phyloP scores from a whole-genome alignment of 2,329 filamentous ascomycete species.

The Exophiala bonariae region DNA sequence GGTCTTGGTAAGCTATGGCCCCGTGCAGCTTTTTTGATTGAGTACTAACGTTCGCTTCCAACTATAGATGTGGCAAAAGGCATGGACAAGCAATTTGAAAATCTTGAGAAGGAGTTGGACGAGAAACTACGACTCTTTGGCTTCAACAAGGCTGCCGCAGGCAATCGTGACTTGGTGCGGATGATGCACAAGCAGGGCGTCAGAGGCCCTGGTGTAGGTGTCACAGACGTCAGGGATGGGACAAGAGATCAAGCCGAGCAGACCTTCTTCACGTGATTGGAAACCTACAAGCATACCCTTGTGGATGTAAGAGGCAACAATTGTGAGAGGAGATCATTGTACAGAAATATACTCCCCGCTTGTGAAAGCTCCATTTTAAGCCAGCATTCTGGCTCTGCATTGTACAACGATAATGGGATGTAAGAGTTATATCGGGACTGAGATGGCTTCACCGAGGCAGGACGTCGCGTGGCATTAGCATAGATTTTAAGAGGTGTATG shows the following conservation, averaged over 20 bases:
- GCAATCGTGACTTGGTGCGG: constrained; percentile 33
- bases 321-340: too few species aligned
- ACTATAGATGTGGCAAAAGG: constrained; percentile 39
- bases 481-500: too few species aligned
- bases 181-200: constrained; percentile 40
- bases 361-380: too few species aligned
- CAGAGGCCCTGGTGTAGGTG: constrained; percentile 35
- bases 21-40: constrained; percentile 3
- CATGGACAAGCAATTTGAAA: constrained; percentile 39
- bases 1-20: constrained; percentile 58
- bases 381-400: too few species aligned
- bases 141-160: constrained; percentile 34
- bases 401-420: too few species aligned
- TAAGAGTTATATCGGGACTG: too few species aligned
- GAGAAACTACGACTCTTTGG: constrained; percentile 44
- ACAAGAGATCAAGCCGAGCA: background rate
- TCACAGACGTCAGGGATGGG: constrained; percentile 35
- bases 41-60: constrained; percentile 1
- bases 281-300: too few species aligned
- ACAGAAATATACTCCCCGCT: too few species aligned
- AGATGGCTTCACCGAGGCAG: too few species aligned
- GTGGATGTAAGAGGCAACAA: too few species aligned
- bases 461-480: too few species aligned
- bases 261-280: too few species aligned
- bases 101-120: constrained; percentile 42